Evolutionary conservation across 2,329 filamentous ascomycete genomes (phyloP).

Genomic region (Botrytis elliptica): DNA sequence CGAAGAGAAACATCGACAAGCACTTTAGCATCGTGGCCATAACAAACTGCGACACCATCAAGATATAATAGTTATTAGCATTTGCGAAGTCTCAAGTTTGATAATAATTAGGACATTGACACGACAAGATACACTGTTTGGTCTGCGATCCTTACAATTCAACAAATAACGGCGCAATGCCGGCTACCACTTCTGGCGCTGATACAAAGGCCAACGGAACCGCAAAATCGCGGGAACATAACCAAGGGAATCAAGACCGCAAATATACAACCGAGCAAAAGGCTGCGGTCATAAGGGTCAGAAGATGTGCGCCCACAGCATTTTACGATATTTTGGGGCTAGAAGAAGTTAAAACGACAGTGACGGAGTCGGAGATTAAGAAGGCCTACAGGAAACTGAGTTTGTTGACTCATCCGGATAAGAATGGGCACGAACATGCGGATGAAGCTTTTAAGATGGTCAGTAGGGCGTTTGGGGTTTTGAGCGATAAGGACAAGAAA

Average conservation of each 20-base stretch:
- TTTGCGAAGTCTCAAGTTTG: not conserved
- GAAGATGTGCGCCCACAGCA: slow-evolving; percentile 76
- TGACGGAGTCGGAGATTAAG: slow-evolving; percentile 84
- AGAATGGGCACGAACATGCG: slow-evolving; percentile 93
- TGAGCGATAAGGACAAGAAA: slow-evolving; percentile 92
- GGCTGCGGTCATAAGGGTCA: slow-evolving; percentile 84
- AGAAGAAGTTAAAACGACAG: slow-evolving; percentile 60
- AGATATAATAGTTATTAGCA: not conserved
- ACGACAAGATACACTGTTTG: not conserved
- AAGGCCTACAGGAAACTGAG: slow-evolving; percentile 96
- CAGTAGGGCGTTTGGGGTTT: slow-evolving; percentile 84
- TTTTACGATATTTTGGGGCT: slow-evolving; percentile 95
- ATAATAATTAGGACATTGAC: not conserved
- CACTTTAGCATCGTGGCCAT: slow-evolving; percentile 25
- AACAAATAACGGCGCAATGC: slow-evolving; percentile 32
- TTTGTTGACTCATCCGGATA: slow-evolving; percentile 94
- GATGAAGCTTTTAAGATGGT: slow-evolving; percentile 99
- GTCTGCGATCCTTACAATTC: not conserved
- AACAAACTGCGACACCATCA: slow-evolving; percentile 18
- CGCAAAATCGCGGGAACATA: slow-evolving; percentile 48
- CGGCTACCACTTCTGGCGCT: slow-evolving; percentile 45
- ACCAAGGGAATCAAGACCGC: slow-evolving; percentile 59
- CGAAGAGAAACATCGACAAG: slow-evolving; percentile 14
- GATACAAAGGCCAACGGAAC: slow-evolving; percentile 40
- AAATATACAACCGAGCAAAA: slow-evolving; percentile 89